Conservation (phyloP, 1,139 yeast genomes). For the Hanseniaspora sp. region DNA sequence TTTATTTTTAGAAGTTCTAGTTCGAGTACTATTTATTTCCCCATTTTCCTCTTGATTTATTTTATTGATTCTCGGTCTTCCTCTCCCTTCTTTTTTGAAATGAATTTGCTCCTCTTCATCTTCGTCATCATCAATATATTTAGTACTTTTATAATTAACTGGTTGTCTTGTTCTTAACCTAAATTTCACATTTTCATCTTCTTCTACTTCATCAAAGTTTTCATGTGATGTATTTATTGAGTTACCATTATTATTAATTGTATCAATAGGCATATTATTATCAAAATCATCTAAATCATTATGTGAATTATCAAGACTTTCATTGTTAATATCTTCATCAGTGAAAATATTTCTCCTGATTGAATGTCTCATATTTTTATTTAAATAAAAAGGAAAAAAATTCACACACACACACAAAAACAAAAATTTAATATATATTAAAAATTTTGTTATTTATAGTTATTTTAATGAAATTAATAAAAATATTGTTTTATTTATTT, state of each 20-base stretch:
- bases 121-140: constrained; percentile 28
- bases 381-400: neutral
- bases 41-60: constrained; percentile 23
- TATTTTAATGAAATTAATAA: no score
- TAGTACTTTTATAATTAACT: constrained; percentile 3
- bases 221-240: neutral
- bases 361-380: neutral
- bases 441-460: no score
- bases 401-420: no score
- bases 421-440: no score
- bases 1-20: constrained; percentile 21
- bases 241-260: neutral
- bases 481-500: no score
- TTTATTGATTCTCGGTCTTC: constrained; percentile 15
- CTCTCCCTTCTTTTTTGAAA: constrained; percentile 13
- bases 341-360: neutral
- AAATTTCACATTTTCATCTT: constrained; percentile 4
- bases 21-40: constrained; percentile 22
- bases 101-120: constrained; percentile 23
- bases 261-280: neutral
- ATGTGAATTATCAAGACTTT: neutral
- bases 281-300: constrained; percentile 5
- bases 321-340: neutral
- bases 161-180: constrained; percentile 9
- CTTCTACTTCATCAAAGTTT: neutral